Base-by-base conservation (phyloP, 179 eudicot species). In the Nepenthes alata region DNA sequence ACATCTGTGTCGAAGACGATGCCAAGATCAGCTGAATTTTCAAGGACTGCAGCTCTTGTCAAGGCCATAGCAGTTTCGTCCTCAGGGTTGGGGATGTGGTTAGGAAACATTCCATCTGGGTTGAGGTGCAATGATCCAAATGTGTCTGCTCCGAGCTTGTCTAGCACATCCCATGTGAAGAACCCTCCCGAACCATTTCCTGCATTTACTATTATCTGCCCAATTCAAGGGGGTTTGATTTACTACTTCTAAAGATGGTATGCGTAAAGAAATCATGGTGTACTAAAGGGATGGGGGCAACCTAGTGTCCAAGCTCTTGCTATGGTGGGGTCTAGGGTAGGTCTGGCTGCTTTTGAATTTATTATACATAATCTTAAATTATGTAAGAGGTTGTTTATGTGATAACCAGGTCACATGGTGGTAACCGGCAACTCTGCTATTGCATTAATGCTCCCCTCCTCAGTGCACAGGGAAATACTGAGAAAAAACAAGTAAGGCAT, bases 151-250 rank as follows among this genome's bases (percentile, higher is more conserved):
- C 98, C 96, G 0, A 91, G 89, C 64, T 80, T 86, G 80, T 91
- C 98, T 57, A 91, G 67, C 4, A 91, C 98, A 36, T 85, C 95
- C 79, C 77, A 81, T 47, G 98, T 85, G 75, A 89, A 89, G 76
- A 91, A 91, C 0, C 98, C 98, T 60, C 96, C 96, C 5, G 98
- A 89, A 0, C 98, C 98, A 14, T 91, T 91, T 62, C 96, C 98
- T 4, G 95, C 96, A 49, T 89, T 91, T 58, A 91, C 98, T 0
- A 91, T 81, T 35, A 89, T 86, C 98, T 91, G 80, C 69, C 25
- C 69, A 25, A 70, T 62, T 11, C 53, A 5, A 15, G 7, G 34
- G 12, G 8, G 44, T 38, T 58, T 16, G 2, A 57, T 25, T 56
- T 4, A 34, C n/a, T 12, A 25, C 25, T 25, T 25, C 0, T 25